Evolutionary conservation across 2,329 filamentous ascomycete species (phyloP).

Genomic region (Pseudogymnoascus sp.): DNA sequence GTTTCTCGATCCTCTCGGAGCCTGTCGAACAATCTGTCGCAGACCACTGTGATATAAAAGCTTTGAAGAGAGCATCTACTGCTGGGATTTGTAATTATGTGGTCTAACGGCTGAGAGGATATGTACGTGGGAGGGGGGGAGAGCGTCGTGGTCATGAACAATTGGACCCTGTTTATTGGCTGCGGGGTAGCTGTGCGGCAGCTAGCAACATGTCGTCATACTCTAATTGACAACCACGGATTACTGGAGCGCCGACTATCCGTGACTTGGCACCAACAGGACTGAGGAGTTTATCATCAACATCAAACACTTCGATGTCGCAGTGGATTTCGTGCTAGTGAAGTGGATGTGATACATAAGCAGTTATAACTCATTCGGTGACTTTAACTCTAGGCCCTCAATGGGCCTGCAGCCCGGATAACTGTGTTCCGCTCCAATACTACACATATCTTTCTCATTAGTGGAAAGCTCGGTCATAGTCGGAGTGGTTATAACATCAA

Average conservation of each 20-base stretch:
- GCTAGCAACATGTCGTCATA: conserved; percentile 2
- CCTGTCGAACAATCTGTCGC: conserved; percentile 2
- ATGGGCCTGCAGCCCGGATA: background rate
- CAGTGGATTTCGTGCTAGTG: background rate
- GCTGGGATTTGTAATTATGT: background rate
- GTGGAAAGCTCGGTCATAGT: background rate
- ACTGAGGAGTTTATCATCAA: background rate
- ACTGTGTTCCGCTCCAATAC: background rate
- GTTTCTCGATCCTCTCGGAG: background rate
- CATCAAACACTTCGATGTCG: background rate
- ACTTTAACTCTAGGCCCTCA: background rate
- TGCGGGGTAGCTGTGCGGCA: background rate
- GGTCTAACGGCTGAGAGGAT: background rate
- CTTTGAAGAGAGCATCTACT: conserved; percentile 1
- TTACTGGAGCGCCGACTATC: background rate
- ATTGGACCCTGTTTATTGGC: background rate
- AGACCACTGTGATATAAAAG: background rate
- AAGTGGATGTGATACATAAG: background rate
- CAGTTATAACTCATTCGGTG: background rate
- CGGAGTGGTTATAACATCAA: background rate
- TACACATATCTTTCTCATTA: background rate
- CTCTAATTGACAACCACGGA: background rate
- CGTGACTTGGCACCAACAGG: background rate
- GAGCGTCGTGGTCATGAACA: background rate
- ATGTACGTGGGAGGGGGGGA: background rate